Conservation (phyloP, 768 basidiomycete species). For the Boletus rufocinnamomeus region DNA sequence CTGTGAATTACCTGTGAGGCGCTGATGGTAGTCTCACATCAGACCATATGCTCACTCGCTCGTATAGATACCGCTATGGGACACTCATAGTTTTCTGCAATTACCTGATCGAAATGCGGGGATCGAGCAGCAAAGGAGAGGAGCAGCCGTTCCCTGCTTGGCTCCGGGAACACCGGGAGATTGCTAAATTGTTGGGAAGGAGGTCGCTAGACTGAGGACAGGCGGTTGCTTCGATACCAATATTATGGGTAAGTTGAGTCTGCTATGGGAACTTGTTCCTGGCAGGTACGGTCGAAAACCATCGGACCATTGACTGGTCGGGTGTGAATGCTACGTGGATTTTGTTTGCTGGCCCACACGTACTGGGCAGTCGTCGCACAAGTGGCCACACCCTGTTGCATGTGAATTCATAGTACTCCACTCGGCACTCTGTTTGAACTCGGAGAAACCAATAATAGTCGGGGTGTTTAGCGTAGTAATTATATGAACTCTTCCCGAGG, state of each 20-base stretch:
- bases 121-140: slow-evolving; percentile 40
- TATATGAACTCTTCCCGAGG: no score
- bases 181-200: slow-evolving; percentile 68
- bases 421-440: background rate
- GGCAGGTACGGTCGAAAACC: background rate
- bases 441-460: background rate
- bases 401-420: background rate
- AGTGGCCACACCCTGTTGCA: no score
- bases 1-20: slow-evolving; percentile 83
- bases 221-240: background rate
- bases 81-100: slow-evolving; percentile 93
- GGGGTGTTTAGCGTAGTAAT: no score
- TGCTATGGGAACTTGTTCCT: slow-evolving; percentile 8
- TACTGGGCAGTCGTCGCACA: no score
- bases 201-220: slow-evolving; percentile 63
- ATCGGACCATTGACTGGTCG: background rate
- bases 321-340: background rate
- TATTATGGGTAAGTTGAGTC: background rate
- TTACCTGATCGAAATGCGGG: slow-evolving; percentile 76
- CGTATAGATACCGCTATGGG: slow-evolving; percentile 77
- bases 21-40: slow-evolving; percentile 22
- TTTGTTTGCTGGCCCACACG: background rate
- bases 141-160: slow-evolving; percentile 73
- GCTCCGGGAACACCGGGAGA: slow-evolving; percentile 83
- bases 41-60: slow-evolving; percentile 7